Base-by-base conservation (phyloP, 768 basidiomycete species). In the Myochromella boudieri region DNA sequence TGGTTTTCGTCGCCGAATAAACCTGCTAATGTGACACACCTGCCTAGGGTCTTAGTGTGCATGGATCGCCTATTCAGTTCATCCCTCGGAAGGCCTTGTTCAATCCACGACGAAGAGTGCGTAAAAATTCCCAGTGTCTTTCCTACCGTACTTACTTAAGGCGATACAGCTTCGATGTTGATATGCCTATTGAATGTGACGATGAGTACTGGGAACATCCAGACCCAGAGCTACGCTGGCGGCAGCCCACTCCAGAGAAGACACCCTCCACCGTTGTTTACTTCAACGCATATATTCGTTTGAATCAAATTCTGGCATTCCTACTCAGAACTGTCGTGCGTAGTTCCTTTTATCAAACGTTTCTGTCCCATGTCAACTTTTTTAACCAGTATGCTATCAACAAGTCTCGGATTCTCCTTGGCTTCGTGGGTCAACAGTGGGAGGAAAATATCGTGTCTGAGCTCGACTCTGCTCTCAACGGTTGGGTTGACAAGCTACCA, bases 101-200 rank as follows among this genome's bases (percentile, higher is more conserved):
- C 84, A 2, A 79, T 92, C 8, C 85, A 87, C 41, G 89, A 92
- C 52, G 87, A 88, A 65, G 88, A 90, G 82, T 84, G 55, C 43
- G 84, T 67, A 21, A 27, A 6, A n/a, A 39, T 18, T 17, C 7
- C 10, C 18, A 2, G 11, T 43, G 4, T 27, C 48, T 24, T 62
- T 8, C 8, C n/a, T 42, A 2, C 0, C 17, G 28, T 14, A 29
- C 49, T 45, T 42, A 44, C n/a, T 7, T 15, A 8, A 37, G 24
- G 18, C 28, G 9, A 11, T 21, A 3, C 46, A 90, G 87, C 56
- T 88, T 89, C 54, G 89, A 91, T 54, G 63, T 87, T 3, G 87
- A 89, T 47, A 64, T 85, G 20, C 80, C 78, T 2, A 63, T 82
- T 2, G 77, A 79, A 50, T 85, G 85, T 22, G 77, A 81, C 52